These are phyloP conservation scores for Carex pumila DNA, from an alignment of 176 grass and related monocot species.

Conservation along the genomic window DNA sequence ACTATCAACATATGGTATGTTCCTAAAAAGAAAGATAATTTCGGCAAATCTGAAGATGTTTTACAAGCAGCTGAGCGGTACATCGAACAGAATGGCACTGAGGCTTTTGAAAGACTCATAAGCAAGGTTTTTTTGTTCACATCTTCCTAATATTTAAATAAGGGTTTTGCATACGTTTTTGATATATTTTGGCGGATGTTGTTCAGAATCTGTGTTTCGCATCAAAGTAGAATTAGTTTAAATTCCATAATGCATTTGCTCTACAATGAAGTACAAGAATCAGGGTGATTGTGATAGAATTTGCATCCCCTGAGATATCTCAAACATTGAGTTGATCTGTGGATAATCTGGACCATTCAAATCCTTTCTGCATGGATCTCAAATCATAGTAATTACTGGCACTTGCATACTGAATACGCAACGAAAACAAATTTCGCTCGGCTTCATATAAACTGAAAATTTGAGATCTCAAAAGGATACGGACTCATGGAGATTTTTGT, in stretches of 20 bases:
- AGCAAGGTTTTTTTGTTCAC: conserved; percentile 61
- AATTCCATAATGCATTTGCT: background rate
- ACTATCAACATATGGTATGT: conserved; percentile 72
- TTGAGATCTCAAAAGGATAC: too few species aligned
- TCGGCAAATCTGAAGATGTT: conserved; percentile 65
- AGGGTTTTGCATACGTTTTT: background rate
- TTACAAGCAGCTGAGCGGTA: conserved; percentile 86
- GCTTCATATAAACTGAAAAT: too few species aligned
- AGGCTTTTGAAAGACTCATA: conserved; percentile 85
- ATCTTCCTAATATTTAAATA: conserved; percentile 11
- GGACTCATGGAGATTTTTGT: too few species aligned
- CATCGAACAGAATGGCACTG: conserved; percentile 78
- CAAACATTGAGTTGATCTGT: too few species aligned
- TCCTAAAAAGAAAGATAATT: conserved; percentile 44
- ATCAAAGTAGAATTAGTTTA: background rate
- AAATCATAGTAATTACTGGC: too few species aligned
- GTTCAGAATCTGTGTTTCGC: background rate
- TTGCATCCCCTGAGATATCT: too few species aligned
- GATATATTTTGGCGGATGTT: background rate
- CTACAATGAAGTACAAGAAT: background rate
- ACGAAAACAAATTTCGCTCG: too few species aligned
- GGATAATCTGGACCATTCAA: too few species aligned
- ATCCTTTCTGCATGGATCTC: too few species aligned
- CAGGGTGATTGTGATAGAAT: background rate
- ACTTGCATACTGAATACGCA: too few species aligned